Evolutionary conservation across 1,284 basidiomycete genomes (phyloP).

Genomic region (Cryptococcus amylolentus): DNA sequence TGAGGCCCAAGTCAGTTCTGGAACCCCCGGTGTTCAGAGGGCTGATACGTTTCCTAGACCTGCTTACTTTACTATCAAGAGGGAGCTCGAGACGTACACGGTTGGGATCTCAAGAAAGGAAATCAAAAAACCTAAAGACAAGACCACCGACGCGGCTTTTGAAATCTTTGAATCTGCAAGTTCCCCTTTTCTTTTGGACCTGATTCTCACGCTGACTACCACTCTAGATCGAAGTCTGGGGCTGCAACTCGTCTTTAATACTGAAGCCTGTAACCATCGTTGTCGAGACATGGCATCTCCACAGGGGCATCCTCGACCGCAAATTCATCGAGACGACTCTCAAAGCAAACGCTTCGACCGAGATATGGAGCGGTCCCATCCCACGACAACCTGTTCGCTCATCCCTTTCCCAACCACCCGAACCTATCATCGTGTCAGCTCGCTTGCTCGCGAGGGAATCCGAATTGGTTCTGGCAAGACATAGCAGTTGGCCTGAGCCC

Average conservation of each 20-base stretch:
- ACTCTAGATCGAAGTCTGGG: constrained; percentile 72
- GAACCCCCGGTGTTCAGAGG: not conserved
- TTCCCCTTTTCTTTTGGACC: not conserved
- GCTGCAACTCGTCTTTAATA: constrained; percentile 67
- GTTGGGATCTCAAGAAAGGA: constrained; percentile 71
- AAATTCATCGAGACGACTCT: constrained; percentile 59
- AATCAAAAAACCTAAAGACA: constrained; percentile 58
- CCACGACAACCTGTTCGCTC: constrained; percentile 65
- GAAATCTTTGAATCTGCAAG: constrained; percentile 56
- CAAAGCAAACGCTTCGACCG: constrained; percentile 72
- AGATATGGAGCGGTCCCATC: constrained; percentile 66
- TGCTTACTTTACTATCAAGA: constrained; percentile 64
- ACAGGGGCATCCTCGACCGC: constrained; percentile 51
- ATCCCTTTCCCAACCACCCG: constrained; percentile 62
- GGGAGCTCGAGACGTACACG: constrained; percentile 67
- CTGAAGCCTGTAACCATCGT: constrained; percentile 62
- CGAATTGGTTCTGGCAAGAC: constrained; percentile 62
- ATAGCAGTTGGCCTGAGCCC: constrained; percentile 72
- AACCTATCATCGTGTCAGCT: constrained; percentile 69
- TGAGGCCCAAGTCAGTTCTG: constrained; percentile 52
- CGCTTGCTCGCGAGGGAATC: constrained; percentile 59
- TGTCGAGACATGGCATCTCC: constrained; percentile 64
- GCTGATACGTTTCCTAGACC: constrained; percentile 57
- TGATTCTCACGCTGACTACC: not conserved
- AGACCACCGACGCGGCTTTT: constrained; percentile 62